A percentile compares a stretch with the other conserved stretches of the same genome.
phyloP scores from a whole-genome alignment of 768 basidiomycete genomes.

The Paxillus involutus region DNA sequence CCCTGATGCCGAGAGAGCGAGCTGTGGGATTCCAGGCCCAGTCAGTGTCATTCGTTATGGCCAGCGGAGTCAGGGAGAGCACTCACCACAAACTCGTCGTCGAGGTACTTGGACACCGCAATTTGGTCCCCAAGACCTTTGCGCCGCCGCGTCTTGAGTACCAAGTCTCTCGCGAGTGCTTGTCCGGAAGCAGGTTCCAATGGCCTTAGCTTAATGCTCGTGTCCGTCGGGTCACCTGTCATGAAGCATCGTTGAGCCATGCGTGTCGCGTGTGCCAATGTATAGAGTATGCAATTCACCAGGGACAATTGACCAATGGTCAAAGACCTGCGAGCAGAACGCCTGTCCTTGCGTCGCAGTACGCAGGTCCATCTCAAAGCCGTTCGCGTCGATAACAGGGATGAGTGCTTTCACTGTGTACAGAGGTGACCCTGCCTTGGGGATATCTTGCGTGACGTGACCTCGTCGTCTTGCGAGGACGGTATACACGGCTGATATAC shows the following conservation, averaged over 20 bases:
- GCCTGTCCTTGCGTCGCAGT: slow-evolving; percentile 99
- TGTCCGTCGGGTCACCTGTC: slow-evolving; percentile 95
- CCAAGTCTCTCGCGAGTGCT: slow-evolving; percentile 89
- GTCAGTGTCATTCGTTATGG: background rate
- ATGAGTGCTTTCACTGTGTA: slow-evolving; percentile 99
- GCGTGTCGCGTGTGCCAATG: background rate
- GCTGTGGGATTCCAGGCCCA: slow-evolving; percentile 42
- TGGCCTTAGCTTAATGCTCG: slow-evolving; percentile 92
- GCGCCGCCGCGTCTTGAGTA: slow-evolving; percentile 92
- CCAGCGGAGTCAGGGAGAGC: background rate
- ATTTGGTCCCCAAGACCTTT: slow-evolving; percentile 98
- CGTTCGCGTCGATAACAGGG: slow-evolving; percentile 97
- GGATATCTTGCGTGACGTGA: slow-evolving; percentile 98
- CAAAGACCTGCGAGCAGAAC: slow-evolving; percentile 97
- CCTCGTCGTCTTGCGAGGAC: slow-evolving; percentile 97
- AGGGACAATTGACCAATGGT: slow-evolving; percentile 99
- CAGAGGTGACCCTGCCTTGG: slow-evolving; percentile 95
- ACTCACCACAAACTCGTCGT: slow-evolving; percentile 93
- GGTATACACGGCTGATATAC: slow-evolving; percentile 97
- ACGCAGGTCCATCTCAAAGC: slow-evolving; percentile 96
- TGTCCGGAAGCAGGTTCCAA: slow-evolving; percentile 97
- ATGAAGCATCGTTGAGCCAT: background rate
- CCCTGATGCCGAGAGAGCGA: slow-evolving; percentile 93
- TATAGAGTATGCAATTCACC: slow-evolving; percentile 47
- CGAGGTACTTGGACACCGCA: slow-evolving; percentile 94